phyloP scores from a whole-genome alignment of 2,329 filamentous ascomycete genomes.

The Fusarium robinianum region DNA sequence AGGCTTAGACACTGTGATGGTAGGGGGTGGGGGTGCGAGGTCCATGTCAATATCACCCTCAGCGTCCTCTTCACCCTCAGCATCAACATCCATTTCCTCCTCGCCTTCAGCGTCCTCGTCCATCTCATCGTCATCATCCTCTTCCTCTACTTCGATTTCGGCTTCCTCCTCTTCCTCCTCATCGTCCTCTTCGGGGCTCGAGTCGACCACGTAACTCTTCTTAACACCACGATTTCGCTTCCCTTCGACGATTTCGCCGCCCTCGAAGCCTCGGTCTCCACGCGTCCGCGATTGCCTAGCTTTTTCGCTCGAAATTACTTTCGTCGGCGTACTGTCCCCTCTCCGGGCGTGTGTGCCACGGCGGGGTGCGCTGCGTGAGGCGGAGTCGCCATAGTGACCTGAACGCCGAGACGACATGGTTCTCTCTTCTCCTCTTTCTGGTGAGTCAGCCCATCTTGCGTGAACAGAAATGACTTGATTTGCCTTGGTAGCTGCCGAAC shows the following conservation, averaged over 20 bases:
- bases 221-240: conserved; percentile 60
- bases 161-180: conserved; percentile 47
- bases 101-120: conserved; percentile 48
- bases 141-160: conserved; percentile 47
- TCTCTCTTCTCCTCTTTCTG: conserved; percentile 43
- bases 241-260: conserved; percentile 53
- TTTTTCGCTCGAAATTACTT: too few species aligned
- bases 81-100: conserved; percentile 47
- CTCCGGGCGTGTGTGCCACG: too few species aligned
- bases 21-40: conserved; percentile 42
- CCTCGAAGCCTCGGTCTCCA: conserved; percentile 47
- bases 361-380: conserved; percentile 52
- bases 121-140: conserved; percentile 47
- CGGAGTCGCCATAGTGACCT: conserved; percentile 50
- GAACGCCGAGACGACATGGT: conserved; percentile 59
- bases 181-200: conserved; percentile 54
- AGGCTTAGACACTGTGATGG: conserved; percentile 56
- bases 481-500: conserved; percentile 49
- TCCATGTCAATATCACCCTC: conserved; percentile 54
- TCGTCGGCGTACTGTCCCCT: too few species aligned
- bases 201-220: conserved; percentile 65
- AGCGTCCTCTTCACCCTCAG: conserved; percentile 51
- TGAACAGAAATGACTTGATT: conserved; percentile 50
- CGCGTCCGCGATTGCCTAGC: conserved; percentile 55
- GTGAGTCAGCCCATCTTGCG: conserved; percentile 48